Percentiles rank a stretch among this genome's conserved stretches.
These are phyloP conservation scores for Lactarius pseudohatsudake DNA, from an alignment of 768 basidiomycete species.

Conservation along the genomic window DNA sequence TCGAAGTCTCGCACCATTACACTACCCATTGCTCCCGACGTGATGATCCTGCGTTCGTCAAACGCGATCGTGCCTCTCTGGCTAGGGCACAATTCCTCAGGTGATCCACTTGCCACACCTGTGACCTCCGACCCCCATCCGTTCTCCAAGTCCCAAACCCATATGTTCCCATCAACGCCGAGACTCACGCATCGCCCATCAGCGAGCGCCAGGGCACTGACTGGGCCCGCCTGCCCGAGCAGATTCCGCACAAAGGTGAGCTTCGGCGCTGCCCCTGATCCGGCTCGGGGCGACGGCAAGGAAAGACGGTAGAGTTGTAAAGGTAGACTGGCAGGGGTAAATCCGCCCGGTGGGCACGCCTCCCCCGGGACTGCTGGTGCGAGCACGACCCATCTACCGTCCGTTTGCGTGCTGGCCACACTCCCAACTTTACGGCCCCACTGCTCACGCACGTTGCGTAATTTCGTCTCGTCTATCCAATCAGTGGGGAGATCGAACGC, in stretches of 20 bases:
- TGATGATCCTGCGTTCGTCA: slow-evolving; percentile 74
- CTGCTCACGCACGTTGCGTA: slow-evolving; percentile 66
- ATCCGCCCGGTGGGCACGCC: slow-evolving; percentile 23
- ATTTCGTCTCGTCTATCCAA: slow-evolving; percentile 67
- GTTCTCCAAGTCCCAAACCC: slow-evolving; percentile 85
- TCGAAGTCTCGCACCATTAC: slow-evolving; percentile 59
- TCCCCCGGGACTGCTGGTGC: slow-evolving; percentile 48
- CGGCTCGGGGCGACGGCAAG: slow-evolving; percentile 49
- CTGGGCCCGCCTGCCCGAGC: slow-evolving; percentile 65
- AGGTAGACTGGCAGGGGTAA: slow-evolving; percentile 41
- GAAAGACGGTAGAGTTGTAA: slow-evolving; percentile 76
- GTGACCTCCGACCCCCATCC: slow-evolving; percentile 42
- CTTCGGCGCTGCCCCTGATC: slow-evolving; percentile 56
- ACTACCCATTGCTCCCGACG: slow-evolving; percentile 35
- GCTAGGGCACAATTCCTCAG: slow-evolving; percentile 4
- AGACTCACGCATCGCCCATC: slow-evolving; percentile 83
- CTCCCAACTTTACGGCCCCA: slow-evolving; percentile 72
- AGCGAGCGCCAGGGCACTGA: slow-evolving; percentile 67
- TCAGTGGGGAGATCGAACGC: slow-evolving; percentile 71
- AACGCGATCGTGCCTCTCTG: slow-evolving; percentile 54
- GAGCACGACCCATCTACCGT: slow-evolving; percentile 83
- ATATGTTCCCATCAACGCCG: slow-evolving; percentile 67
- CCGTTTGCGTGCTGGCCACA: slow-evolving; percentile 76
- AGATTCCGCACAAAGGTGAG: slow-evolving; percentile 71
- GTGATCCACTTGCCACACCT: slow-evolving; percentile 35